Evolutionary conservation across 129 eudicot species (phyloP).

Genomic region (Centella asiatica): DNA sequence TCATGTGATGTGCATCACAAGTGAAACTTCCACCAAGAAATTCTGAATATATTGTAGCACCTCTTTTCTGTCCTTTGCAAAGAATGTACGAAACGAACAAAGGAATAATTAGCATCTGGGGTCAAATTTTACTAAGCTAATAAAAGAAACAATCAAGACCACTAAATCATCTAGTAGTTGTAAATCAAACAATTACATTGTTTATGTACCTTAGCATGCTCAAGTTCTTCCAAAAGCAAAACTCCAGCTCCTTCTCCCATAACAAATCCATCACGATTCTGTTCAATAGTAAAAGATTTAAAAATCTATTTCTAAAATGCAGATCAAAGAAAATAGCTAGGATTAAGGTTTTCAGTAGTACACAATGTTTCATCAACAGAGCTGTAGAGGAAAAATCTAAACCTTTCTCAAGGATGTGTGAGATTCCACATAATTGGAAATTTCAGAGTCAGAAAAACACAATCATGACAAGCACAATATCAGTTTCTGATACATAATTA

Average conservation of each 20-base stretch:
- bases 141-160: not conserved
- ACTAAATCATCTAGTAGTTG: not conserved
- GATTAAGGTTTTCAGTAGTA: conserved; percentile 2
- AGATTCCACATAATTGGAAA: not conserved
- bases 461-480: not conserved
- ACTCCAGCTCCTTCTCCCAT: conserved; percentile 99
- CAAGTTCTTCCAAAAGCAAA: conserved; percentile 83
- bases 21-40: conserved; percentile 98
- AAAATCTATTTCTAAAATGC: not conserved
- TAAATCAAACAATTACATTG: not conserved
- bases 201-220: conserved; percentile 73
- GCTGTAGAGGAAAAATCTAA: not conserved
- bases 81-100: conserved; percentile 6
- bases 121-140: not conserved
- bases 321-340: not conserved
- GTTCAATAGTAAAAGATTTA: conserved; percentile 13
- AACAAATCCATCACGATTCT: conserved; percentile 96
- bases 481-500: not conserved
- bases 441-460: not conserved
- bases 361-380: not conserved
- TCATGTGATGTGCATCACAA: conserved; percentile 96
- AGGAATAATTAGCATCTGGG: conserved; percentile 7
- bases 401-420: not conserved
- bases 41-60: conserved; percentile 85
- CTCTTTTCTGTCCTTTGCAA: conserved; percentile 53